Percentiles rank a stretch among this genome's conserved stretches.
phyloP scores from a whole-genome alignment of 1,284 basidiomycete genomes.

The Apiotrichum sp. region DNA sequence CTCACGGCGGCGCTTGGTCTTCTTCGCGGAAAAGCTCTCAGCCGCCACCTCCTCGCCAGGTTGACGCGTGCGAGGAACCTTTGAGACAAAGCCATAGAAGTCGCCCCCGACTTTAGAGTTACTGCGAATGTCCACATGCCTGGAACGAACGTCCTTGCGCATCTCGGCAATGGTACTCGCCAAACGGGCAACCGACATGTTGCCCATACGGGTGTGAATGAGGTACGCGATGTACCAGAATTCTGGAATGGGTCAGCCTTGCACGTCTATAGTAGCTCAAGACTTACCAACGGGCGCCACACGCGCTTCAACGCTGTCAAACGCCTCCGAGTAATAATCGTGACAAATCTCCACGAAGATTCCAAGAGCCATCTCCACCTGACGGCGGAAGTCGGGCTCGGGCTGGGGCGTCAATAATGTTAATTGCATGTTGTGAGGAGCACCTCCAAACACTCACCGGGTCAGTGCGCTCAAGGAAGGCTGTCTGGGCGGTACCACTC shows the following conservation, averaged over 20 bases:
- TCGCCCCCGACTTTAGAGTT: constrained; percentile 19
- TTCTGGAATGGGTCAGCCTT: constrained; percentile 20
- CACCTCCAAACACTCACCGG: constrained; percentile 3
- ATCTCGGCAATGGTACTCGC: constrained; percentile 30
- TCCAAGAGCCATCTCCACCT: constrained; percentile 27
- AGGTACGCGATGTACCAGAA: constrained; percentile 31
- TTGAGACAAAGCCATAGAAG: constrained; percentile 18
- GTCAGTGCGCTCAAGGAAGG: constrained; percentile 22
- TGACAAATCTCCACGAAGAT: constrained; percentile 31
- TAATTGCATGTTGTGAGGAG: too few species aligned
- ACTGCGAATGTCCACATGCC: constrained; percentile 24
- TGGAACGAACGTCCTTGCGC: constrained; percentile 22
- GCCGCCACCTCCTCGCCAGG: constrained; percentile 11
- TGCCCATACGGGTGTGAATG: constrained; percentile 31
- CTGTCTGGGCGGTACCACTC: constrained; percentile 2
- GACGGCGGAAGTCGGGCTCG: constrained; percentile 22
- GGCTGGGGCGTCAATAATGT: constrained; percentile 14
- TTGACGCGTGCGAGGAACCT: constrained; percentile 18
- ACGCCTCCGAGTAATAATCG: constrained; percentile 24
- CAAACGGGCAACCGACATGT: constrained; percentile 19
- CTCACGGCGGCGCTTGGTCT: constrained; percentile 11
- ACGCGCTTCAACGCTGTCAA: constrained; percentile 21
- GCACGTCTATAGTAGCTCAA: not conserved
- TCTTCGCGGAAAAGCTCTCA: not conserved
- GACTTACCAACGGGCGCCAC: constrained; percentile 40